phyloP scores from a whole-genome alignment of 139 green algal species.

The Tetradesmus obliquus region DNA sequence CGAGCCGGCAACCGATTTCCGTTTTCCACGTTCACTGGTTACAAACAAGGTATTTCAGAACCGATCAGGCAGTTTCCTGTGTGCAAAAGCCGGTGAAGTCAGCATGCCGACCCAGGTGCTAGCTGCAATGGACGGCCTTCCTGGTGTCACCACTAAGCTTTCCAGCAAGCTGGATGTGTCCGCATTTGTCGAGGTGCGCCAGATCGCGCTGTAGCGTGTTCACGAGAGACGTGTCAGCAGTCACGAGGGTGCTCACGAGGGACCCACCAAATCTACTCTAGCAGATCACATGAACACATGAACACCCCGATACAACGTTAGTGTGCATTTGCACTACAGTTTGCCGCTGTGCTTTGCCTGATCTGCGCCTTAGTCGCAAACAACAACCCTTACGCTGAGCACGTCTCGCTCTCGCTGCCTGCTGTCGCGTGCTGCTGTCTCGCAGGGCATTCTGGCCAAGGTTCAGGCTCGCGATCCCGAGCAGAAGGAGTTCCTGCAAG shows the following conservation, averaged over 20 bases:
- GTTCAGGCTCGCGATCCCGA: slow-evolving; percentile 39
- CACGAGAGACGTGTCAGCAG: not conserved
- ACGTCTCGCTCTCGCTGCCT: too few relatives aligned
- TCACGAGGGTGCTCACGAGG: not conserved
- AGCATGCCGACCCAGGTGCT: not conserved
- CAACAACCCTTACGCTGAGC: not conserved
- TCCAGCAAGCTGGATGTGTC: slow-evolving; percentile 20
- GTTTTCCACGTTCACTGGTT: not conserved
- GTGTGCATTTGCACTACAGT: not conserved
- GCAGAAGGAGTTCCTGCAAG: slow-evolving; percentile 59
- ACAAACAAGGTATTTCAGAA: not conserved
- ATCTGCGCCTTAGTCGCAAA: not conserved
- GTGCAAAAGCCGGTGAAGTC: not conserved
- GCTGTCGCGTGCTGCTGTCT: not conserved
- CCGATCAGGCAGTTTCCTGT: not conserved
- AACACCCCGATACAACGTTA: not conserved
- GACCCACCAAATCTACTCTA: not conserved
- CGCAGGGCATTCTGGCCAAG: slow-evolving; percentile 40
- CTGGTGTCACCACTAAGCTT: slow-evolving; percentile 3
- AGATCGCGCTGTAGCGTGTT: not conserved
- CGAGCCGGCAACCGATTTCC: not conserved
- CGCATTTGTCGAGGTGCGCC: slow-evolving; percentile 29
- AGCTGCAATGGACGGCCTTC: not conserved
- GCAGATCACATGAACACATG: not conserved
- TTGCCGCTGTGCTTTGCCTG: not conserved